Evolutionary conservation across 163 green algal species (phyloP), one percentile per base, ranked within the genome.

Genomic region (Coccomyxa subellipsoidea): DNA sequence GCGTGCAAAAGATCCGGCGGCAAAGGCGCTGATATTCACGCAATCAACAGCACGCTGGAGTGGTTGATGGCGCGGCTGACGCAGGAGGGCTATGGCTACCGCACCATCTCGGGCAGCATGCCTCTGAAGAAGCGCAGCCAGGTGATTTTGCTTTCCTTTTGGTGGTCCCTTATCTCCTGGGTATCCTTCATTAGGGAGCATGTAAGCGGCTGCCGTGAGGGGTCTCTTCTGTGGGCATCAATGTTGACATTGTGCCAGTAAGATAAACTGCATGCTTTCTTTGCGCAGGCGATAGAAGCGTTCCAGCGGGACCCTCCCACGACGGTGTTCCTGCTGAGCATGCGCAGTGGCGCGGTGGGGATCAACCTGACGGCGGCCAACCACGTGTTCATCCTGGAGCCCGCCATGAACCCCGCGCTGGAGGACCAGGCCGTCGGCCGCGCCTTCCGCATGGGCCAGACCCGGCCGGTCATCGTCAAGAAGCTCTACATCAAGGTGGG

Each of bases 331-430:
- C 98, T 99, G 80, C 90, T 99, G 73, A 97, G 91, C 39, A 99
- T 96, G 6, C 92, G 96, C 76, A 93, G 88, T 23, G 96, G 96
- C 29, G 96, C 96, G 25, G 94, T 99, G 77, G 96, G 96, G 79
- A 97, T 99, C 89, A 99, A 99, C 92, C 93, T 99, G 35, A 98
- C 93, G 3, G 95, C 95, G 6, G 96, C 96, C 6, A 96, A 99
- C 88, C 98, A 94, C 4, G 95, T 99, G 81, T 96, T 99, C 79
- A 99, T 99, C 81, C 98, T 99, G 83, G 96, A 99, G 86, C 93
- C 85, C 25, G 96, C 98, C 87, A 97, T 94, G 95, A 98, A 98
- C 83, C 95, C 95, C 0, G 93, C 94, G 70, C 98, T 98, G 94
- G 95, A 98, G 77, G 77, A 82, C 31, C 88, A 93, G 91, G 96